Evolutionary conservation across 257 asterid genomes (phyloP).

Genomic region (Scutellaria barbata): DNA sequence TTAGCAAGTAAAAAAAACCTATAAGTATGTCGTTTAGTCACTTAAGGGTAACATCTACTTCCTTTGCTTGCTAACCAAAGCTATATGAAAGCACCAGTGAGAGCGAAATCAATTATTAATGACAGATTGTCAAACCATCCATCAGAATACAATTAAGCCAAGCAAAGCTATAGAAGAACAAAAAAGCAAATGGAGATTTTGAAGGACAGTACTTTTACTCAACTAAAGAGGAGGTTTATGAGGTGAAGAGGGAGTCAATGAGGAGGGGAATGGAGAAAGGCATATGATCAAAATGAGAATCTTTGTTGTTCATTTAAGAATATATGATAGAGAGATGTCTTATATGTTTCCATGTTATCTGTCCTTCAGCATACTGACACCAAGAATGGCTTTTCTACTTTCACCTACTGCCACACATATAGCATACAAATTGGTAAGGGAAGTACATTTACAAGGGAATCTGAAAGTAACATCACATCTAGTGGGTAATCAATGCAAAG

Average conservation of each 20-base stretch:
- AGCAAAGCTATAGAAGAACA: background rate
- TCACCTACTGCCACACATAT: background rate
- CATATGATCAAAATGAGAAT: background rate
- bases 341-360: background rate
- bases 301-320: background rate
- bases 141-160: conserved; percentile 3
- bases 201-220: conserved; percentile 14
- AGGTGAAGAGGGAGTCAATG: background rate
- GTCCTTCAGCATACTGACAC: conserved; percentile 6
- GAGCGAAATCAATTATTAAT: background rate
- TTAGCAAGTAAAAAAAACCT: background rate
- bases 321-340: background rate
- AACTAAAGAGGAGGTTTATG: background rate
- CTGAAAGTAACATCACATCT: background rate
- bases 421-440: background rate
- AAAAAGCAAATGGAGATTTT: background rate
- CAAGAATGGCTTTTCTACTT: background rate
- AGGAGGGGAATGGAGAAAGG: background rate
- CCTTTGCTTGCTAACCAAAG: conserved; percentile 20
- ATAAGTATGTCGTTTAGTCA: conserved; percentile 3
- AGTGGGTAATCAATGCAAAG: background rate
- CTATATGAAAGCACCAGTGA: background rate
- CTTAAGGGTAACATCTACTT: background rate
- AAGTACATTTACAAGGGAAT: background rate
- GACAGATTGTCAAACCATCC: conserved; percentile 15